Percentiles rank a stretch among this genome's conserved stretches.
Evolutionary conservation across 768 basidiomycete species (phyloP).

Genomic region (Auriscalpium microsporum): DNA sequence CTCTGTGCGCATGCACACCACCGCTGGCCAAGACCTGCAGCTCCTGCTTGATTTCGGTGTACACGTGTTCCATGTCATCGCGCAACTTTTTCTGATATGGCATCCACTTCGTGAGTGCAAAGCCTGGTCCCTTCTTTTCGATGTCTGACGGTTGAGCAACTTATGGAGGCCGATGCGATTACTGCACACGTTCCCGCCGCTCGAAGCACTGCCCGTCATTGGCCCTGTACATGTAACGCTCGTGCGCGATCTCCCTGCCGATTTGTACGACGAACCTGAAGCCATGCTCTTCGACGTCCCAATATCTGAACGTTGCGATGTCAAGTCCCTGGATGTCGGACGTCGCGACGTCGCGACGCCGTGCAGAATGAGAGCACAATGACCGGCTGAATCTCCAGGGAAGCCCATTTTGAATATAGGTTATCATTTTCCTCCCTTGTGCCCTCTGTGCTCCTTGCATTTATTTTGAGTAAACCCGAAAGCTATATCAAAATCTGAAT

Average conservation of each 20-base stretch:
- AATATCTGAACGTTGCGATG: too few relatives aligned
- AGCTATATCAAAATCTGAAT: too few relatives aligned
- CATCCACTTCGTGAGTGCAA: constrained; percentile 63
- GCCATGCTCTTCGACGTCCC: too few relatives aligned
- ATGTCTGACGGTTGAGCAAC: neutral
- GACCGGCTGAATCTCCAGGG: too few relatives aligned
- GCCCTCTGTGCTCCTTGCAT: too few relatives aligned
- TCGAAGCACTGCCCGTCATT: constrained; percentile 81
- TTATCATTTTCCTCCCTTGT: too few relatives aligned
- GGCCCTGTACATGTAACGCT: constrained; percentile 92
- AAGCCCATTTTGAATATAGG: too few relatives aligned
- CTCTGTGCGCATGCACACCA: constrained; percentile 93
- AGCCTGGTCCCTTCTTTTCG: neutral
- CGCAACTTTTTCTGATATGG: constrained; percentile 89
- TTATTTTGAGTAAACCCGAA: too few relatives aligned
- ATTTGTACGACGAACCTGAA: constrained; percentile 84
- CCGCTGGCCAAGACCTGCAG: constrained; percentile 87
- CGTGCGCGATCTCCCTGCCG: constrained; percentile 82
- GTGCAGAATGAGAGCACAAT: too few relatives aligned
- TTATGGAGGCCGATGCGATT: constrained; percentile 80
- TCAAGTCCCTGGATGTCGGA: too few relatives aligned
- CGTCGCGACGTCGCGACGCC: too few relatives aligned
- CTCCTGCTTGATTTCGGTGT: constrained; percentile 92
- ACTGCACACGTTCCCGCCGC: constrained; percentile 86
- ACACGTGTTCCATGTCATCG: constrained; percentile 94